Percentiles rank a stretch among this genome's conserved stretches.
phyloP scores from a whole-genome alignment of 805 yeast species.

The Sugiyamaella boreocaroliniensis region DNA sequence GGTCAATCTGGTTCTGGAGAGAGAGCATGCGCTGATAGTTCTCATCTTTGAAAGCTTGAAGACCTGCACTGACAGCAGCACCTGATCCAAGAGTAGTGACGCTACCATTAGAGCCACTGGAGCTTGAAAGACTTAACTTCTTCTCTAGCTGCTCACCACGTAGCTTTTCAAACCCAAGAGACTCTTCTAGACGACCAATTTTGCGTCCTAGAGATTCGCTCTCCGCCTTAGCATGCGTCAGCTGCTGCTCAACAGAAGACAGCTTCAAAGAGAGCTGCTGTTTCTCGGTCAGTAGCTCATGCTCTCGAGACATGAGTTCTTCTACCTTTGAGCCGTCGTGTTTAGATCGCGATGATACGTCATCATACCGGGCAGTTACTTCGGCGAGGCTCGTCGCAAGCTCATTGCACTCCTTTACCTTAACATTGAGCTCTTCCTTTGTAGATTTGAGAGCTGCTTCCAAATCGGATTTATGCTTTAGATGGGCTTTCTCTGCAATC shows the following conservation, averaged over 20 bases:
- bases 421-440: background rate
- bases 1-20: slow-evolving; percentile 8
- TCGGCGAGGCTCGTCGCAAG: background rate
- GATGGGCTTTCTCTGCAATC: background rate
- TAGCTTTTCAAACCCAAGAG: slow-evolving; percentile 6
- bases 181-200: slow-evolving; percentile 5
- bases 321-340: background rate
- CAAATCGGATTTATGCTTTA: background rate
- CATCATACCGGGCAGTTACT: background rate
- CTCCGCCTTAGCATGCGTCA: background rate
- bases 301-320: background rate
- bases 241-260: slow-evolving; percentile 3
- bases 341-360: background rate
- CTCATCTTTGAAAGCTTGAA: slow-evolving; percentile 11
- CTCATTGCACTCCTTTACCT: background rate
- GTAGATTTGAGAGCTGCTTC: background rate
- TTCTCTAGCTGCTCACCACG: slow-evolving; percentile 9
- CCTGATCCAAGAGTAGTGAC: background rate
- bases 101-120: background rate
- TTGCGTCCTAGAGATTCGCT: slow-evolving; percentile 1
- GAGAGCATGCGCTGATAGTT: slow-evolving; percentile 8
- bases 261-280: slow-evolving; percentile 2
- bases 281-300: background rate
- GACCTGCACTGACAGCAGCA: slow-evolving; percentile 1
- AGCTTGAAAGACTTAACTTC: slow-evolving; percentile 1